phyloP scores from a whole-genome alignment of 139 green algal species.

The Micractinium conductrix region DNA sequence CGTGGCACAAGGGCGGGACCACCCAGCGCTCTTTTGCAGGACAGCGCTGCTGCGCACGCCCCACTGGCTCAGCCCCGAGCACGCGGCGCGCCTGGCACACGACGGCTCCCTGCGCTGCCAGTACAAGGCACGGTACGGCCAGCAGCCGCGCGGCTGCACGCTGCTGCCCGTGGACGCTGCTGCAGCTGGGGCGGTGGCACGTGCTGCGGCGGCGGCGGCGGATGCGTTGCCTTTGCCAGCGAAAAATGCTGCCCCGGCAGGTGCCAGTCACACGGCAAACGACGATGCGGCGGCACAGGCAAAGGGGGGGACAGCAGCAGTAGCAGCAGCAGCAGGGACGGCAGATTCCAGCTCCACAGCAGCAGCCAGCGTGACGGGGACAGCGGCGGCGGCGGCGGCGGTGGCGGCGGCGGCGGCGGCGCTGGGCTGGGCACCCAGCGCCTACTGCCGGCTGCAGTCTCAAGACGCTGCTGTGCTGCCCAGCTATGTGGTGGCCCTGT shows the following conservation, averaged over 20 bases:
- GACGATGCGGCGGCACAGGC: no score
- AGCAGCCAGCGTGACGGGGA: not conserved
- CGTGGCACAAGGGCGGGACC: conserved; percentile 61
- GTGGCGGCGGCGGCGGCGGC: not conserved
- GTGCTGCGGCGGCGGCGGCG: not conserved
- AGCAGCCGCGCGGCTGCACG: conserved; percentile 43
- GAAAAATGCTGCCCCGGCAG: no score
- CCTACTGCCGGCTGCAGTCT: conserved; percentile 27
- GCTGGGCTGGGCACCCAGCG: conserved; percentile 13
- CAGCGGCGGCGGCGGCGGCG: not conserved
- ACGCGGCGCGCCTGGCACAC: conserved; percentile 3
- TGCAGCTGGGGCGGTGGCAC: not conserved
- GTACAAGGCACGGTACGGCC: conserved; percentile 69
- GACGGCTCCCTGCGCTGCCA: conserved; percentile 31
- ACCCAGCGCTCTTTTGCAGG: conserved; percentile 66
- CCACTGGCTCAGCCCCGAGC: conserved; percentile 64
- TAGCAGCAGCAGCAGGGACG: not conserved
- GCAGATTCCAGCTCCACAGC: no score
- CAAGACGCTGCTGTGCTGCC: conserved; percentile 5
- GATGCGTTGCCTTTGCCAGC: no score
- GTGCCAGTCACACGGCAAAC: no score
- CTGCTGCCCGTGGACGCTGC: not conserved
- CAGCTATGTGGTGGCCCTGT: conserved; percentile 48
- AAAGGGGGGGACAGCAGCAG: not conserved
- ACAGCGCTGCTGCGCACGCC: conserved; percentile 50